Percentiles rank a stretch among this genome's conserved stretches.
phyloP scores from a whole-genome alignment of 2,329 filamentous ascomycete species.

The Cordyceps pruinosa region DNA sequence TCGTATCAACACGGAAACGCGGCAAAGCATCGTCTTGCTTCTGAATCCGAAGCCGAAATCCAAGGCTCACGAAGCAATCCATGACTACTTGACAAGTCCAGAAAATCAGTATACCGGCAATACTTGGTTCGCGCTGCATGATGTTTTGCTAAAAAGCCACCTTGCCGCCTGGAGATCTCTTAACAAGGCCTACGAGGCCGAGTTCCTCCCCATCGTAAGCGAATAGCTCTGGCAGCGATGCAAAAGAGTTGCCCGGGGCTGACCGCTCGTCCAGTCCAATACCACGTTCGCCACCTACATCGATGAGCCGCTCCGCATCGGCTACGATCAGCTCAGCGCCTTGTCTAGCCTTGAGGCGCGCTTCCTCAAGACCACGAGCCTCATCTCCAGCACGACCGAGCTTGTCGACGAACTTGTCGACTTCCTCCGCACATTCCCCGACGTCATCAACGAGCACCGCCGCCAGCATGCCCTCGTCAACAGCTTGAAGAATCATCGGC shows the following conservation, averaged over 20 bases:
- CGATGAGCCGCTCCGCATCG: constrained; percentile 21
- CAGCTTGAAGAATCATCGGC: constrained; percentile 12
- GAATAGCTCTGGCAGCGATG: neutral
- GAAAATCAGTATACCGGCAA: neutral
- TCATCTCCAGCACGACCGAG: constrained; percentile 18
- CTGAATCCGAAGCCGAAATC: constrained; percentile 22
- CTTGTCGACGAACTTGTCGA: constrained; percentile 17
- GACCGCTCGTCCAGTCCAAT: constrained; percentile 16
- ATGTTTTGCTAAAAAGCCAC: constrained; percentile 19
- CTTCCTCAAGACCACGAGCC: constrained; percentile 19
- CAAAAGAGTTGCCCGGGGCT: neutral
- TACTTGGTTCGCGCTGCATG: constrained; percentile 17
- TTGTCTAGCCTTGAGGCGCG: constrained; percentile 21
- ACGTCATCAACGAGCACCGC: neutral
- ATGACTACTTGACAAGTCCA: constrained; percentile 8
- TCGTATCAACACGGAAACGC: constrained; percentile 18
- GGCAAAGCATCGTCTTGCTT: constrained; percentile 19
- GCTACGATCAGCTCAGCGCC: constrained; percentile 22
- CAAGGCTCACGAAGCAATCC: constrained; percentile 16
- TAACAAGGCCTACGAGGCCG: constrained; percentile 18
- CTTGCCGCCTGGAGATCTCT: constrained; percentile 22
- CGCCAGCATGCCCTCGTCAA: neutral
- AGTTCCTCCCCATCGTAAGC: constrained; percentile 21
- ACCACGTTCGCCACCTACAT: constrained; percentile 23
- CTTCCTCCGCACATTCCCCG: neutral